Base-by-base conservation (phyloP, 148 eudicot genomes). In the Cornus florida region DNA sequence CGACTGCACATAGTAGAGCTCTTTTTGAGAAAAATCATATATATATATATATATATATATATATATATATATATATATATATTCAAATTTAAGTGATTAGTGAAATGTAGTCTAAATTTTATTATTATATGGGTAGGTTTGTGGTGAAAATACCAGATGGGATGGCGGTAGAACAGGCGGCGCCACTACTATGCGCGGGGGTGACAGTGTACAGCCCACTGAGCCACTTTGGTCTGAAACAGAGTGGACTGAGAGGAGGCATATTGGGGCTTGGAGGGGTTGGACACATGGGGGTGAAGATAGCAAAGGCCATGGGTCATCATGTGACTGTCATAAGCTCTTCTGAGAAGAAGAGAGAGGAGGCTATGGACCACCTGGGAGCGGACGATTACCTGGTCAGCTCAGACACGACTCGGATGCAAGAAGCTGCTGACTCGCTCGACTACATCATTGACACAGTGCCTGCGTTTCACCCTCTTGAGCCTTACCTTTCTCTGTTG, bases 261-360 rank as follows among this genome's bases (percentile, higher is more conserved):
- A 94, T 96, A 75, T 77, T 94, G 82, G 99, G 99, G 38, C 91
- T 96, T 1, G 99, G 99, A 22, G 99, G 99, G 14, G 99, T 96
- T 68, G 98, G 99, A 39, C 99, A 96, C 72, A 95, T 95, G 97
- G 99, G 99, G 6, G 99, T 95, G 19, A 89, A 89, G 72, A 86
- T 95, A 57, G 99, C 97, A 9, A 95, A 95, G 80, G 97, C 97
- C 10, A 91, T 95, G 98, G 98, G 97, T 33, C 98, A 95, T 57
- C 91, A 95, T 71, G 97, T 93, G 57, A 87, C 93, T 2, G 99
- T 95, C 13, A 88, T 95, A 38, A 93, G 97, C 87, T 95, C 99
- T 1, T 95, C 99, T 0, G 89, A 90, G 1, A 90, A 86, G 91
- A 96, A 96, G 82, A 87, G 77, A 78, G 89, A 10, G 1, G 99